Conservation (phyloP, 2,329 filamentous ascomycete species). For the Didymella exigua region DNA sequence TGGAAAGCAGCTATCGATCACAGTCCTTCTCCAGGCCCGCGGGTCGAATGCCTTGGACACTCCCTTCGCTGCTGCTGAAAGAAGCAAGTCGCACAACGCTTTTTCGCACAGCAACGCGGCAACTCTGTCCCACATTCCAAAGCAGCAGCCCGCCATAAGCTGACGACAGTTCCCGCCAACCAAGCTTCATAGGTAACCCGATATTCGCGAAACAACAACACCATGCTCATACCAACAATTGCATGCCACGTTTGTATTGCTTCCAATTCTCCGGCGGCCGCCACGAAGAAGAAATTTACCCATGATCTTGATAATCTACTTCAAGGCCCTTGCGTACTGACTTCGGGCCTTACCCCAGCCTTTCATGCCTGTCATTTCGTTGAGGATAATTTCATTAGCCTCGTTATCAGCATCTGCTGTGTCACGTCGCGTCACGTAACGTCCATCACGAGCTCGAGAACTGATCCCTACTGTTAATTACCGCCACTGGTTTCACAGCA, state of each 20-base stretch:
- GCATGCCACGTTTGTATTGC: not conserved
- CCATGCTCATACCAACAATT: not conserved
- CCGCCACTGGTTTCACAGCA: conserved; percentile 28
- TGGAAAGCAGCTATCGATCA: not conserved
- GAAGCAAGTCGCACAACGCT: conserved; percentile 14
- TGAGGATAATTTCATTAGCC: conserved; percentile 12
- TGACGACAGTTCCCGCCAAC: conserved; percentile 9
- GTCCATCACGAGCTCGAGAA: conserved; percentile 27
- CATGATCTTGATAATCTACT: not conserved
- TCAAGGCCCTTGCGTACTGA: conserved; percentile 4
- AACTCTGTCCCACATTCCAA: conserved; percentile 18
- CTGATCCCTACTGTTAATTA: conserved; percentile 26
- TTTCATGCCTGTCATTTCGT: conserved; percentile 10
- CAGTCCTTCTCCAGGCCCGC: not conserved
- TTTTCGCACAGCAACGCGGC: conserved; percentile 14
- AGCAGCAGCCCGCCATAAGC: conserved; percentile 6
- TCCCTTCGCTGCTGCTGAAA: conserved; percentile 7
- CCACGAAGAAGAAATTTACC: not conserved
- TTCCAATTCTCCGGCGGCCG: not conserved
- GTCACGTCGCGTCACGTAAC: conserved; percentile 27
- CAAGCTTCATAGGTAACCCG: conserved; percentile 8
- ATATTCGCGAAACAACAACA: conserved; percentile 1
- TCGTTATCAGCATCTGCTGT: conserved; percentile 26
- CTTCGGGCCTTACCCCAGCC: conserved; percentile 12
- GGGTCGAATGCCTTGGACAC: not conserved